Evolutionary conservation across 1,284 basidiomycete genomes (phyloP).

Genomic region (Phlebopus sp.): DNA sequence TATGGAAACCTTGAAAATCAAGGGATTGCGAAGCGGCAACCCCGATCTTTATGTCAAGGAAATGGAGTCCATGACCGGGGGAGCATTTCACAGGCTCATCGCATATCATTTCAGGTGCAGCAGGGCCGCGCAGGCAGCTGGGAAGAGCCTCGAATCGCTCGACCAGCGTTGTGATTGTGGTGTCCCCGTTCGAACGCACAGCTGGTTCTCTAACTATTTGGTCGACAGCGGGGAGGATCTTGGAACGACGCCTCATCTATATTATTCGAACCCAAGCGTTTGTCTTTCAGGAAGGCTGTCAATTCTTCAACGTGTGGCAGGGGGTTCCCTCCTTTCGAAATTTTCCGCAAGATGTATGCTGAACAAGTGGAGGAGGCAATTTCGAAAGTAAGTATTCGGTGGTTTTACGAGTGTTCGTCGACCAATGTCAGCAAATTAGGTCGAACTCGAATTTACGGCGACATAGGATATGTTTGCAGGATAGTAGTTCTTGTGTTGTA

Average conservation of each 20-base stretch:
- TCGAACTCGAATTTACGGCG: background rate
- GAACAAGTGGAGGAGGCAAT: slow-evolving; percentile 1
- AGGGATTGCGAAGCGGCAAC: background rate
- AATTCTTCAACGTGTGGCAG: background rate
- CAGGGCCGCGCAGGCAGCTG: background rate
- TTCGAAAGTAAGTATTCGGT: background rate
- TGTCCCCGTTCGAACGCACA: background rate
- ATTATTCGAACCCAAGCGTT: background rate
- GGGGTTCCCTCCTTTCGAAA: background rate
- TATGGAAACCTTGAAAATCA: slow-evolving; percentile 1
- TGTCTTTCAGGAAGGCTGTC: background rate
- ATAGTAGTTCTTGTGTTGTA: too few relatives aligned
- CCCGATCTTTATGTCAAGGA: slow-evolving; percentile 2
- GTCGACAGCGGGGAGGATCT: background rate
- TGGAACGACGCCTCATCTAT: background rate
- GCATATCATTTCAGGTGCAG: slow-evolving; percentile 6
- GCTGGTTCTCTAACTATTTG: slow-evolving; percentile 4
- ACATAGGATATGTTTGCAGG: too few relatives aligned
- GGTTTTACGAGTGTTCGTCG: background rate
- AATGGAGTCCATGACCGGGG: slow-evolving; percentile 5
- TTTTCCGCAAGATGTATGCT: background rate
- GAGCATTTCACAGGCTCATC: slow-evolving; percentile 9
- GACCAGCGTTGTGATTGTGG: slow-evolving; percentile 10
- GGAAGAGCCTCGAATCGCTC: background rate
- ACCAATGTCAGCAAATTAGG: background rate